Evolutionary conservation across 1,284 basidiomycete genomes (phyloP).

Genomic region (Phenoliferia sp.): DNA sequence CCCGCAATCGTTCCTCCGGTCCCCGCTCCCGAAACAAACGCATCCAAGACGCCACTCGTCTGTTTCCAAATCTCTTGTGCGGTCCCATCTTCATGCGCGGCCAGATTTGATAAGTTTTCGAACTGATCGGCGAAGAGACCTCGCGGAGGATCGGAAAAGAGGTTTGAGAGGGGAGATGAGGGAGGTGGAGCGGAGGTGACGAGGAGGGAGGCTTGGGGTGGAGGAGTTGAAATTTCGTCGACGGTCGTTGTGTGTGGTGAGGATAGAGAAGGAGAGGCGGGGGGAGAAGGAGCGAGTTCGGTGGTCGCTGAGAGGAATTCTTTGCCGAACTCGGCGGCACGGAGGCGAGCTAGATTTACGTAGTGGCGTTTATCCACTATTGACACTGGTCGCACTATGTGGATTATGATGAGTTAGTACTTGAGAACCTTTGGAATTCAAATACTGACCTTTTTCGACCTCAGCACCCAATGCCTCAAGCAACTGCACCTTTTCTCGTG

Average conservation of each 20-base stretch:
- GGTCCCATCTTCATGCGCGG: constrained; percentile 83
- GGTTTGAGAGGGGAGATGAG: not conserved
- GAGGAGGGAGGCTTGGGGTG: constrained; percentile 8
- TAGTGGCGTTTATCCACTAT: constrained; percentile 94
- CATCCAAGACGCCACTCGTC: constrained; percentile 73
- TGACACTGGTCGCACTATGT: constrained; percentile 53
- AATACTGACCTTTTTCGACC: constrained; percentile 67
- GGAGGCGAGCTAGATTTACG: constrained; percentile 55
- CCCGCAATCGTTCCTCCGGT: constrained; percentile 95
- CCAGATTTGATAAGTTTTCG: constrained; percentile 81
- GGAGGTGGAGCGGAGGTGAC: constrained; percentile 4
- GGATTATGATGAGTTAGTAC: not conserved
- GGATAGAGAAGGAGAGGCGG: not conserved
- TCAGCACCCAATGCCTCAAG: constrained; percentile 78
- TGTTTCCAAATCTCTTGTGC: constrained; percentile 96
- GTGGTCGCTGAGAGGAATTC: constrained; percentile 19
- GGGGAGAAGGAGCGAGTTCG: not conserved
- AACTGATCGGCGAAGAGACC: constrained; percentile 83
- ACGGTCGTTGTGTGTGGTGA: not conserved
- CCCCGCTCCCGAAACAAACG: constrained; percentile 88
- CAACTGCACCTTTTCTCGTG: constrained; percentile 82
- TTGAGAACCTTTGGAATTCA: not conserved
- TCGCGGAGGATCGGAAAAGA: constrained; percentile 15
- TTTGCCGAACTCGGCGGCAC: constrained; percentile 66
- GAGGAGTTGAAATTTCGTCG: not conserved